Percentiles rank a stretch among this genome's conserved stretches.
Evolutionary conservation across 2,329 filamentous ascomycete species (phyloP).

Genomic region (Epicoccum sorghinum): DNA sequence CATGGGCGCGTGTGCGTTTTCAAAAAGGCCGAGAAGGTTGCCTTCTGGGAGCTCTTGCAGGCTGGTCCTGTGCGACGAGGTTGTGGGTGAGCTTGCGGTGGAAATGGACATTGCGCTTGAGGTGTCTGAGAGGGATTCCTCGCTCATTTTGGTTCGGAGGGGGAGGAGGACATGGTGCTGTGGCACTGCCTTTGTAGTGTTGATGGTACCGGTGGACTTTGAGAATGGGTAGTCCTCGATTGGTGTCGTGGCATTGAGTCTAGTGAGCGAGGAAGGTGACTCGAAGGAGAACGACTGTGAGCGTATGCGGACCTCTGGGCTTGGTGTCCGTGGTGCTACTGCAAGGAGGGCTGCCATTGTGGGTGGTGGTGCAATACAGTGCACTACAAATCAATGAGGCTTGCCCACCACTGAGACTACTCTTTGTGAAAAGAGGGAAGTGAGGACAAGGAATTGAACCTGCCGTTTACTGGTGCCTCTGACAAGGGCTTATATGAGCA

Average conservation of each 20-base stretch:
- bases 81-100: conserved; percentile 33
- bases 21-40: conserved; percentile 11
- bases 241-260: conserved; percentile 36
- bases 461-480: conserved; percentile 2
- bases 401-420: too few species aligned
- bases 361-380: conserved; percentile 8
- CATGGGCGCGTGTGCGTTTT: background rate
- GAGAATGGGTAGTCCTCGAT: conserved; percentile 44
- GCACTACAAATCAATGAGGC: background rate
- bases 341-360: conserved; percentile 30
- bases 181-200: conserved; percentile 14
- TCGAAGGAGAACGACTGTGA: conserved; percentile 42
- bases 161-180: conserved; percentile 33
- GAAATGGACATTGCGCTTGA: conserved; percentile 27
- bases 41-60: conserved; percentile 1
- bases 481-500: conserved; percentile 26
- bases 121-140: conserved; percentile 36
- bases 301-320: conserved; percentile 45
- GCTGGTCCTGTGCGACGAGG: conserved; percentile 15
- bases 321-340: conserved; percentile 40
- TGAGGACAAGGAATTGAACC: conserved; percentile 16
- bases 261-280: conserved; percentile 41
- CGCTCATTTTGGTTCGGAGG: conserved; percentile 42
- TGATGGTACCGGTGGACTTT: conserved; percentile 42
- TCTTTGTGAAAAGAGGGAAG: background rate